phyloP scores from a whole-genome alignment of 306 rosid genomes.

The Malus fusca region DNA sequence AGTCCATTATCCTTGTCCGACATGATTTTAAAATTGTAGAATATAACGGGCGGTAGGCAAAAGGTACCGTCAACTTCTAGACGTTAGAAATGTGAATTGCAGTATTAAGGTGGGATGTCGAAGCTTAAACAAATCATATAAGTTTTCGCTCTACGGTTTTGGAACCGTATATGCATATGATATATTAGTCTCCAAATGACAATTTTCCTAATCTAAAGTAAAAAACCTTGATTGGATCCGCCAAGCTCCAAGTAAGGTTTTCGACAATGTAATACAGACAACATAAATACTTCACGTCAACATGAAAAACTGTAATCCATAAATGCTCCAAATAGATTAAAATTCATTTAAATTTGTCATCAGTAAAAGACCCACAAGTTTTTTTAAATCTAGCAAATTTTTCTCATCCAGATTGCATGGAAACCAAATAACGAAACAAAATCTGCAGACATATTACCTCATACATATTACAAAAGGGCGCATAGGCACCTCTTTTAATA shows the following conservation, averaged over 20 bases:
- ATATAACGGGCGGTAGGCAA: background rate
- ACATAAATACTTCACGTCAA: too few relatives aligned
- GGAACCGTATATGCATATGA: background rate
- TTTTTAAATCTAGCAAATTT: background rate
- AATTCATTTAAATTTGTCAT: background rate
- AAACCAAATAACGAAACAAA: background rate
- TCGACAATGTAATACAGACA: too few relatives aligned
- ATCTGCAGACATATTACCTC: background rate
- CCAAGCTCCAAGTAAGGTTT: too few relatives aligned
- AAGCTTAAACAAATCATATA: background rate
- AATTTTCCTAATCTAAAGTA: background rate
- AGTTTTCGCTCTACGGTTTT: background rate
- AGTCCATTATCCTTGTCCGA: background rate
- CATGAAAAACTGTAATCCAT: too few relatives aligned
- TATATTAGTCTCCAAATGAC: background rate
- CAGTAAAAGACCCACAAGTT: background rate
- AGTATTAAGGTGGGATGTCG: background rate
- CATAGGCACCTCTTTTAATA: background rate
- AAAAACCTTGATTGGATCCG: background rate
- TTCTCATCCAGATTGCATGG: background rate
- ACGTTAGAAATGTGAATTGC: background rate
- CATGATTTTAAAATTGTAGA: background rate
- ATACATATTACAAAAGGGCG: background rate
- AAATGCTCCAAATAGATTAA: background rate
- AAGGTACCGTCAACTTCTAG: conserved; percentile 11